phyloP scores from a whole-genome alignment of 495 filamentous ascomycete genomes.

The Lasiosphaeria hispida region DNA sequence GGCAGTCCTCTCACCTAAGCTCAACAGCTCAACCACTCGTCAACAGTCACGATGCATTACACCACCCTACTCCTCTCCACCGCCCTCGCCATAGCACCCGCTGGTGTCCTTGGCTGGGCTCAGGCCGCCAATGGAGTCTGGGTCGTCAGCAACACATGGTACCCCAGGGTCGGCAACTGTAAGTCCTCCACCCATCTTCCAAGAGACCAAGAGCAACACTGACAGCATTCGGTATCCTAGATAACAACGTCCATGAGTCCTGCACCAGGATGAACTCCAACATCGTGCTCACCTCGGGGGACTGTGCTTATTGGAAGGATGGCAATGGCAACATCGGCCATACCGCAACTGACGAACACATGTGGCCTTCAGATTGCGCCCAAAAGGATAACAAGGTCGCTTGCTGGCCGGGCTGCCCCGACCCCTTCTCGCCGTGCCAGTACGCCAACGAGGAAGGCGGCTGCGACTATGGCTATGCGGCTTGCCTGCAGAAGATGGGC shows the following conservation, averaged over 20 bases:
- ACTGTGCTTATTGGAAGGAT: slow-evolving; percentile 3
- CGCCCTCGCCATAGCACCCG: not conserved
- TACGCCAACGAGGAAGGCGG: not conserved
- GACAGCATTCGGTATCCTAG: too few relatives aligned
- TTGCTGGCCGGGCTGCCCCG: not conserved
- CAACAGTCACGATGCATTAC: slow-evolving; percentile 1
- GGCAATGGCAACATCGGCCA: not conserved
- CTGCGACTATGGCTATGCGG: slow-evolving; percentile 1
- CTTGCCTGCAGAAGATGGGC: slow-evolving; percentile 9
- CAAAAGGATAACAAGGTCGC: too few relatives aligned
- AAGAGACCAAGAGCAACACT: too few relatives aligned
- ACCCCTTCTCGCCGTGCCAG: not conserved
- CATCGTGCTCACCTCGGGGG: not conserved
- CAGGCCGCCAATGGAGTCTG: slow-evolving; percentile 1
- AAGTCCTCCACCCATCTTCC: too few relatives aligned
- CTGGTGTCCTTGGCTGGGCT: slow-evolving; percentile 9
- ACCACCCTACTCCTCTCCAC: not conserved
- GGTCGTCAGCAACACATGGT: slow-evolving; percentile 1
- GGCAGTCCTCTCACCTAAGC: not conserved
- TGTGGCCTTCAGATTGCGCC: too few relatives aligned
- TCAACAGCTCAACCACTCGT: not conserved
- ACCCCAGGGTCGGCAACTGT: slow-evolving; percentile 4
- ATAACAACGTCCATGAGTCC: slow-evolving; percentile 8
- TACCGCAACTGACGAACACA: too few relatives aligned
- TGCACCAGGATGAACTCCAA: slow-evolving; percentile 4